phyloP scores from a whole-genome alignment of 2,329 filamentous ascomycete species.

The Zasmidium angulare region DNA sequence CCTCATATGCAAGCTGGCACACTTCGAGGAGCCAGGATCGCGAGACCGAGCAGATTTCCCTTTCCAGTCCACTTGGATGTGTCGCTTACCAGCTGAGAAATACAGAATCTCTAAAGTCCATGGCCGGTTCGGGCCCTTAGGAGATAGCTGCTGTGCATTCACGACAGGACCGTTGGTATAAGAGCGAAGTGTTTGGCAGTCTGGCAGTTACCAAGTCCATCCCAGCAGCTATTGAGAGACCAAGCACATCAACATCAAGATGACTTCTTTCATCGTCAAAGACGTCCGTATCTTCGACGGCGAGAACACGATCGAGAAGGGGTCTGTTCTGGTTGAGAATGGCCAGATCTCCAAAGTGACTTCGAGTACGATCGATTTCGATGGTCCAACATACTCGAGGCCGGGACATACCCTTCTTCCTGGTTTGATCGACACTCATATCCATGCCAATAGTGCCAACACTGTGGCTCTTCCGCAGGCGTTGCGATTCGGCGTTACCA shows the following conservation, averaged over 20 bases:
- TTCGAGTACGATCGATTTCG: constrained; percentile 11
- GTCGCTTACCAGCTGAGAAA: too few relatives aligned
- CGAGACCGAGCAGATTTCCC: too few relatives aligned
- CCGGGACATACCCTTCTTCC: constrained; percentile 51
- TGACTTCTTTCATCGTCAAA: constrained; percentile 41
- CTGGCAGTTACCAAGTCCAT: too few relatives aligned
- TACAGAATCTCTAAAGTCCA: too few relatives aligned
- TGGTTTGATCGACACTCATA: constrained; percentile 53
- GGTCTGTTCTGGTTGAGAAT: constrained; percentile 43
- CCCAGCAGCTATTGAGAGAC: neutral
- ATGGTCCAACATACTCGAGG: constrained; percentile 39
- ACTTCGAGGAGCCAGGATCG: too few relatives aligned
- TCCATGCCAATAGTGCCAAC: constrained; percentile 47
- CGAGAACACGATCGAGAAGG: constrained; percentile 41
- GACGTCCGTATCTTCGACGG: constrained; percentile 52
- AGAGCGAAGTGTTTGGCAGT: too few relatives aligned
- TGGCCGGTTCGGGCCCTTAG: too few relatives aligned
- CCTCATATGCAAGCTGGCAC: too few relatives aligned
- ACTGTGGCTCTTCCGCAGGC: constrained; percentile 44
- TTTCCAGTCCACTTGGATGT: too few relatives aligned
- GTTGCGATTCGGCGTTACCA: constrained; percentile 53
- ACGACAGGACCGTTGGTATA: too few relatives aligned
- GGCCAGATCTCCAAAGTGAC: constrained; percentile 41
- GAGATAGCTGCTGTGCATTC: too few relatives aligned
- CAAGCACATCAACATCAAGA: constrained; percentile 4